Evolutionary conservation across 495 filamentous ascomycete species (phyloP).

Genomic region (Penicillium steckii): DNA sequence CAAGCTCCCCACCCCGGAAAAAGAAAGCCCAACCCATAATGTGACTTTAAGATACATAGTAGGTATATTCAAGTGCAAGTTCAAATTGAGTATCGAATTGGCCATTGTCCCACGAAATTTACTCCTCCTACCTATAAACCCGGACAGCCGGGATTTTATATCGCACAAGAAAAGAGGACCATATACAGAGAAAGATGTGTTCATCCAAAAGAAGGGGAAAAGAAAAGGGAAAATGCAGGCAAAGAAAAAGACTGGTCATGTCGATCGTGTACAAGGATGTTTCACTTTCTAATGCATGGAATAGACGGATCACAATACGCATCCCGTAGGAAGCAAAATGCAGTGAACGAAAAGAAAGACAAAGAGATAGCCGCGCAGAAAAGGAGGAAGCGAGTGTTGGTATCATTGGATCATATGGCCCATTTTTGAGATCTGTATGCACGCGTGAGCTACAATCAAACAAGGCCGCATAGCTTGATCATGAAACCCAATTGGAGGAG

Average conservation of each 20-base stretch:
- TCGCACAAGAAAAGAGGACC: constrained; percentile 5
- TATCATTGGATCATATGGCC: constrained; percentile 61
- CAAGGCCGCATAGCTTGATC: constrained; percentile 4
- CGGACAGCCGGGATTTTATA: not conserved
- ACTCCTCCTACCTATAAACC: not conserved
- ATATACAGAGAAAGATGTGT: constrained; percentile 12
- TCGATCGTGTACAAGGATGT: constrained; percentile 24
- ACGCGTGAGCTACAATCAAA: not conserved
- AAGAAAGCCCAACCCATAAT: constrained; percentile 1
- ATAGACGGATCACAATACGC: not conserved
- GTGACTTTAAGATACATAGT: too few relatives aligned
- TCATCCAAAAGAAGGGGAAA: constrained; percentile 4
- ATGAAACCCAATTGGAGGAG: not conserved
- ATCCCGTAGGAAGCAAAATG: constrained; percentile 7
- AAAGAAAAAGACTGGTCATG: constrained; percentile 16
- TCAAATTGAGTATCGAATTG: too few relatives aligned
- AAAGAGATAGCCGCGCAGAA: constrained; percentile 1
- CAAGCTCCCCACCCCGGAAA: constrained; percentile 11
- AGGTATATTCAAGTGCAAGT: too few relatives aligned
- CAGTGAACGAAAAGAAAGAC: not conserved
- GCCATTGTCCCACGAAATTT: not conserved
- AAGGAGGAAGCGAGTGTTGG: not conserved
- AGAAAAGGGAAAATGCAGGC: constrained; percentile 22
- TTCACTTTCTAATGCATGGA: constrained; percentile 9
- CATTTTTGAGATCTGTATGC: constrained; percentile 65